Conservation (phyloP, 2,329 filamentous ascomycete species). For the Cercospora beticola region DNA sequence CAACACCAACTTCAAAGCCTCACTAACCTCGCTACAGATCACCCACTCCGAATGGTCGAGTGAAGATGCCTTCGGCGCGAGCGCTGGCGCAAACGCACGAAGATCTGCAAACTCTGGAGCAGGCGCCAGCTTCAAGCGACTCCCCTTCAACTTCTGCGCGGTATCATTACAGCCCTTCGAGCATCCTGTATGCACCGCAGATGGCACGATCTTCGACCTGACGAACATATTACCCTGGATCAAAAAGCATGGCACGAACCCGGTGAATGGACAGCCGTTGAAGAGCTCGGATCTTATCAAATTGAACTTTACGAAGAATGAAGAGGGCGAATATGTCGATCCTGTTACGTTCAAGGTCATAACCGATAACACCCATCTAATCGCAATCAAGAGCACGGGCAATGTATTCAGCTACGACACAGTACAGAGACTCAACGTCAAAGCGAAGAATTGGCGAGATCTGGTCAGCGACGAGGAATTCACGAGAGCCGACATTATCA, state of each 20-base stretch:
- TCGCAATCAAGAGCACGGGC: slow-evolving; percentile 79
- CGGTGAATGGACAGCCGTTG: slow-evolving; percentile 76
- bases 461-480: slow-evolving; percentile 86
- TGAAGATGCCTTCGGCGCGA: slow-evolving; percentile 81
- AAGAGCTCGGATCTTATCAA: slow-evolving; percentile 82
- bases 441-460: slow-evolving; percentile 93
- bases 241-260: slow-evolving; percentile 89
- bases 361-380: slow-evolving; percentile 96
- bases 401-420: slow-evolving; percentile 98
- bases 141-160: slow-evolving; percentile 98
- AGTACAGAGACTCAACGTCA: slow-evolving; percentile 91
- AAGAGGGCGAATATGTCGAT: slow-evolving; percentile 87
- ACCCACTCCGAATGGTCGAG: slow-evolving; percentile 98
- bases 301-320: slow-evolving; percentile 88
- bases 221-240: slow-evolving; percentile 94
- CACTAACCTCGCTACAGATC: slow-evolving; percentile 55
- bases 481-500: slow-evolving; percentile 87
- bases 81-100: slow-evolving; percentile 65
- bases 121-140: slow-evolving; percentile 73
- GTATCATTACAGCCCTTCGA: slow-evolving; percentile 92
- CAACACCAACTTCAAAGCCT: not conserved
- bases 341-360: slow-evolving; percentile 97
- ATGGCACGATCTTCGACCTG: slow-evolving; percentile 90
- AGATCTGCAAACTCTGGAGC: slow-evolving; percentile 53
- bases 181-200: slow-evolving; percentile 85